phyloP scores from a whole-genome alignment of 768 basidiomycete species.

The Rhizopogon roseolus region DNA sequence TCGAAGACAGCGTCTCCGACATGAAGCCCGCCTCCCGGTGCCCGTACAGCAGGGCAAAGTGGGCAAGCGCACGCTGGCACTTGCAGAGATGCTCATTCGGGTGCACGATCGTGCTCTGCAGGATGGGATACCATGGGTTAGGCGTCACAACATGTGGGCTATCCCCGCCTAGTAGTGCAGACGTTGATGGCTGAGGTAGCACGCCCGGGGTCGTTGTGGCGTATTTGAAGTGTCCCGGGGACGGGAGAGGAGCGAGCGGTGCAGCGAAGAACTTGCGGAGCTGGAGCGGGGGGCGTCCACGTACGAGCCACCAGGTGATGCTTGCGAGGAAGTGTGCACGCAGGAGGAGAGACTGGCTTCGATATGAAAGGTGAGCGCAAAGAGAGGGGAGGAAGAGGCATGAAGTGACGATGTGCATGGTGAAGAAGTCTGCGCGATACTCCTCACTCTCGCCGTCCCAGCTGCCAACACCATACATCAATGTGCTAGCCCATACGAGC shows the following conservation, averaged over 20 bases:
- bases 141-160: slow-evolving; percentile 34
- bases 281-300: slow-evolving; percentile 48
- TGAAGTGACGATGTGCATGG: slow-evolving; percentile 70
- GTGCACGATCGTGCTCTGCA: slow-evolving; percentile 48
- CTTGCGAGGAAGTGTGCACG: slow-evolving; percentile 49
- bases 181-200: slow-evolving; percentile 12
- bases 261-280: slow-evolving; percentile 44
- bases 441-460: slow-evolving; percentile 31
- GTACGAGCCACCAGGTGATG: slow-evolving; percentile 52
- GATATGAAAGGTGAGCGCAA: slow-evolving; percentile 46
- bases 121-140: slow-evolving; percentile 56
- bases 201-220: slow-evolving; percentile 18
- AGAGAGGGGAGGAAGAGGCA: slow-evolving; percentile 55
- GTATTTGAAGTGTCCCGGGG: slow-evolving; percentile 15
- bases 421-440: slow-evolving; percentile 69
- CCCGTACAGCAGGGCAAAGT: slow-evolving; percentile 43
- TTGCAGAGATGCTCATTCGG: slow-evolving; percentile 56
- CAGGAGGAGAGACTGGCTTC: slow-evolving; percentile 52
- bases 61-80: slow-evolving; percentile 44
- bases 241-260: slow-evolving; percentile 18
- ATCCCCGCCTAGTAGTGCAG: slow-evolving; percentile 25
- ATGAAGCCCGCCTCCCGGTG: slow-evolving; percentile 30
- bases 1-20: slow-evolving; percentile 10
- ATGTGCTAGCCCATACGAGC: slow-evolving; percentile 47
- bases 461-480: slow-evolving; percentile 61